Evolutionary conservation across 306 rosid species (phyloP).

Genomic region (Gillenia trifoliata): DNA sequence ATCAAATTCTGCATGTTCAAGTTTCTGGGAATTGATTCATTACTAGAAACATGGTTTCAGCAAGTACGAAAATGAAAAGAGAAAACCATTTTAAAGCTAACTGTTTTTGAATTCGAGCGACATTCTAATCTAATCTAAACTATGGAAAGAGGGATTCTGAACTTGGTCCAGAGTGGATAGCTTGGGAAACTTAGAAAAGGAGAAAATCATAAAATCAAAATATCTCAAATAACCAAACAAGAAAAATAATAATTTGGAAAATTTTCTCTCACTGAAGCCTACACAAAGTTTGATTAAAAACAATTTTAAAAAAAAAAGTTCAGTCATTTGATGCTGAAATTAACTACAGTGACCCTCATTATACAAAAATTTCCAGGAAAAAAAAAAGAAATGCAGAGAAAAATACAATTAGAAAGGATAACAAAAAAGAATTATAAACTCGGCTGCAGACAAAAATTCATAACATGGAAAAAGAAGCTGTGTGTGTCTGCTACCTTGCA

Average conservation of each 20-base stretch:
- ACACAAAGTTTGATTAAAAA: too few relatives aligned
- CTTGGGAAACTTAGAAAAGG: too few relatives aligned
- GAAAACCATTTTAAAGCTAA: too few relatives aligned
- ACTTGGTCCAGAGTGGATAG: too few relatives aligned
- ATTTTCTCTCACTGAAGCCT: too few relatives aligned
- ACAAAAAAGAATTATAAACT: background rate
- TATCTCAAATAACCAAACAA: background rate
- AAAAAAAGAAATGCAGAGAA: background rate
- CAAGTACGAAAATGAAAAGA: background rate
- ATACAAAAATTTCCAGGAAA: background rate
- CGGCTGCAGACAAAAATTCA: background rate
- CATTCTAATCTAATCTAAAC: too few relatives aligned
- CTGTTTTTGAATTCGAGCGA: too few relatives aligned
- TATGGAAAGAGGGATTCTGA: too few relatives aligned
- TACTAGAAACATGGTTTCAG: background rate
- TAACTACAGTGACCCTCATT: too few relatives aligned
- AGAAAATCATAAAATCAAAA: background rate
- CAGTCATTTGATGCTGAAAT: too few relatives aligned
- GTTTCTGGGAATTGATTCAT: background rate
- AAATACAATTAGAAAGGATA: background rate
- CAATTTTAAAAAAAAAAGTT: too few relatives aligned
- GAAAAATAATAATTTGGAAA: too few relatives aligned
- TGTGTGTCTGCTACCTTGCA: conserved; percentile 46
- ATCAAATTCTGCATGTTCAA: background rate
- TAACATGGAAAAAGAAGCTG: background rate